phyloP scores from a whole-genome alignment of 2,329 filamentous ascomycete species.

The Fusarium mangiferae region DNA sequence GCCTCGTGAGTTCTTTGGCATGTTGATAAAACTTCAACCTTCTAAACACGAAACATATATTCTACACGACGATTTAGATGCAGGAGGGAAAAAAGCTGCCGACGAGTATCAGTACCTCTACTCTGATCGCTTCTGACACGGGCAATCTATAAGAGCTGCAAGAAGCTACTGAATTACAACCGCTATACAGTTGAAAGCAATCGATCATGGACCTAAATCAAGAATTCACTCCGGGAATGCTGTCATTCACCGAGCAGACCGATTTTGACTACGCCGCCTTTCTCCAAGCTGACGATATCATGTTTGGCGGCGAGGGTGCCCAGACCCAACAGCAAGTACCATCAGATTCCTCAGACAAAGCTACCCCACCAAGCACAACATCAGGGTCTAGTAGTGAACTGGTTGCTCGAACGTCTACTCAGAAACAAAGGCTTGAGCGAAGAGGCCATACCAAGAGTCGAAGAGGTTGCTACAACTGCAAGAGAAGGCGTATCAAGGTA shows the following conservation, averaged over 20 bases:
- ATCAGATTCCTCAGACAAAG: conserved; percentile 47
- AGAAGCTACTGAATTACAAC: neutral
- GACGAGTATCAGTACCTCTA: neutral
- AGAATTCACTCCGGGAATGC: conserved; percentile 41
- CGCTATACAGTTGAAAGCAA: neutral
- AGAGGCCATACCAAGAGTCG: conserved; percentile 74
- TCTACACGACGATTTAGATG: neutral
- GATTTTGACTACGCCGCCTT: conserved; percentile 55
- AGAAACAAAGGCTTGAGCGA: conserved; percentile 58
- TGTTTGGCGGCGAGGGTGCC: conserved; percentile 30
- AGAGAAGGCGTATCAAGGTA: conserved; percentile 72
- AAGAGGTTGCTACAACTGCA: conserved; percentile 74
- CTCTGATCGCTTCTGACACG: neutral
- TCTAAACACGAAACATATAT: neutral
- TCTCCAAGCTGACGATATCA: conserved; percentile 46
- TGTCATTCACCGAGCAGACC: conserved; percentile 45
- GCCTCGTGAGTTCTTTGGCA: neutral
- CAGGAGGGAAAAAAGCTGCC: neutral
- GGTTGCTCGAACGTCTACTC: conserved; percentile 19
- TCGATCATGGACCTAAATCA: conserved; percentile 47
- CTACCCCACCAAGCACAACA: conserved; percentile 46
- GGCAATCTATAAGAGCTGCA: conserved; percentile 4
- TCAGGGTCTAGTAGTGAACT: conserved; percentile 37
- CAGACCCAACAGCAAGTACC: conserved; percentile 28
- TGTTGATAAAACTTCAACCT: neutral